Evolutionary conservation across 2,329 filamentous ascomycete species (phyloP), one percentile per base, ranked within the genome.

Genomic region (Dactylonectria macrodidyma): DNA sequence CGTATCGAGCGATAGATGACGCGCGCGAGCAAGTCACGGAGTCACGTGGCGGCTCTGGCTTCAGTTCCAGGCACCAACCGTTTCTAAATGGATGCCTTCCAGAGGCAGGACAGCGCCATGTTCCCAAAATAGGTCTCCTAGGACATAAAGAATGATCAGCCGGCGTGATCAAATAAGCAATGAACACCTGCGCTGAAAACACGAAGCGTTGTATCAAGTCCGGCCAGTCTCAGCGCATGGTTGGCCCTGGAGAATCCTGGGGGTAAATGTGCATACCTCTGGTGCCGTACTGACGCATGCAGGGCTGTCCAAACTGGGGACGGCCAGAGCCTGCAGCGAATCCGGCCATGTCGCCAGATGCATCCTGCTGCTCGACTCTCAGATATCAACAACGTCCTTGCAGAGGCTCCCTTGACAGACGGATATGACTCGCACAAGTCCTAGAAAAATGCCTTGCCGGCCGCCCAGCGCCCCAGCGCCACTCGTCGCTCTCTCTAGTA

Each of bases 21-120:
- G 67, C 46, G 61, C 73, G 73, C 67, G 71, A 75, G 54, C 26
- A 38, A 61, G 47, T 56, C 75, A 68, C 75, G 73, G 48, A 66
- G 71, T 77, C 75, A 77, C 75, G 75, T 77, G 75, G 26, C 11
- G 9, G 34, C 46, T 41, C 6, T 46, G 26, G 22, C 16, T 14
- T 14, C 26, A 26, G 9, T 33, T 63, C 41, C 58, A 68, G 66
- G 66, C 62, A 68, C 51, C 66, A 24, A 36, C 36, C n/a, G 7
- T 57, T 52, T 50, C 22, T 50, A 46, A 50, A 62, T 56, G 60
- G 60, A 47, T 58, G 60, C 54, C 60, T 63, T 34, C 46, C 34
- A 36, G 46, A 65, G 62, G 62, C 62, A 22, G 38, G 24, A 30
- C 41, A 14, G 26, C 58, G 36, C 22, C 54, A 3, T 41, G 14